Evolutionary conservation across 805 yeast species (phyloP).

Genomic region (Crinitomyces ghanaensis): DNA sequence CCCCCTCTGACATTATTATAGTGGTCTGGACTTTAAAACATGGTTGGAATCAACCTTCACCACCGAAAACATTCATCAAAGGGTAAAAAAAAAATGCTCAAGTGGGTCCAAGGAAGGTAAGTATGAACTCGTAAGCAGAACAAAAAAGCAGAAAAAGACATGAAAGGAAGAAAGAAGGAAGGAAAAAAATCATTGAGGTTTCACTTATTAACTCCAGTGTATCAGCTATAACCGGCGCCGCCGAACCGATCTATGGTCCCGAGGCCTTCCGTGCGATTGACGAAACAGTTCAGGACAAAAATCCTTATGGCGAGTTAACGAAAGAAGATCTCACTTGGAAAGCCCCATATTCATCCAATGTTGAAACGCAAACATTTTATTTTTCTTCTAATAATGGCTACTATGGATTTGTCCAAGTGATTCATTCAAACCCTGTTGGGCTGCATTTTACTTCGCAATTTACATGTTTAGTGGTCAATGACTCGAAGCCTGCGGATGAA

Average conservation of each 20-base stretch:
- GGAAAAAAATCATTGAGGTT: neutral
- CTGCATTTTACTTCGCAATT: constrained; percentile 78
- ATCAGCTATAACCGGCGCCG: constrained; percentile 94
- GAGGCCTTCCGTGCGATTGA: constrained; percentile 85
- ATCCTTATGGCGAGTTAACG: constrained; percentile 48
- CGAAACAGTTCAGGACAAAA: constrained; percentile 41
- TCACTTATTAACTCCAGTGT: constrained; percentile 30
- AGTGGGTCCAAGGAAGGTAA: constrained; percentile 66
- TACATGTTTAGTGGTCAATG: constrained; percentile 70
- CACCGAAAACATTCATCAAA: too few relatives aligned
- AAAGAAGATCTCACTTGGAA: constrained; percentile 67
- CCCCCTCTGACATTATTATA: too few relatives aligned
- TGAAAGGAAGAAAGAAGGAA: too few relatives aligned
- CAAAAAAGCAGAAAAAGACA: neutral
- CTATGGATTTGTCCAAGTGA: constrained; percentile 85
- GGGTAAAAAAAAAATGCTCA: too few relatives aligned
- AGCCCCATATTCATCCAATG: constrained; percentile 71
- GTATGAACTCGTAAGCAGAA: constrained; percentile 9
- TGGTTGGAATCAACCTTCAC: too few relatives aligned
- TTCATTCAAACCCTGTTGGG: constrained; percentile 86
- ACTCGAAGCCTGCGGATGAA: constrained; percentile 24
- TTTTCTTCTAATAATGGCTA: constrained; percentile 55
- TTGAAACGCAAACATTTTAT: constrained; percentile 91
- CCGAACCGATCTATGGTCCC: constrained; percentile 93
- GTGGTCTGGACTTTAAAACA: too few relatives aligned